Evolutionary conservation across 1,139 yeast species (phyloP), one percentile per base, ranked within the genome.

Genomic region (Starmera stellimalicola): DNA sequence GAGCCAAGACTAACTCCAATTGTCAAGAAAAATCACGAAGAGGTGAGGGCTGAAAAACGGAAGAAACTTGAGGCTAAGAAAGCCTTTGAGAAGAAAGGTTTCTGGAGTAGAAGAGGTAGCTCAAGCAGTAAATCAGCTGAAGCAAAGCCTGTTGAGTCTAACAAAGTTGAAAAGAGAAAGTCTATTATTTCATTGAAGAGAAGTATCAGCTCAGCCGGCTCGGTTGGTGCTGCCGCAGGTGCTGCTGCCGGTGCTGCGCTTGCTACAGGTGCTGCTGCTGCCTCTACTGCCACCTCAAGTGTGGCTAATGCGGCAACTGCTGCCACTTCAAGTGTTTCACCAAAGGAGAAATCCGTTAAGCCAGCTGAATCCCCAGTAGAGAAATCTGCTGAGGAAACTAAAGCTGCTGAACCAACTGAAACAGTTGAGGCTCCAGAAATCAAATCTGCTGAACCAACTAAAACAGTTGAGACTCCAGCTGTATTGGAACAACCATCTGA

Each of bases 241-340:
- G 23, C 23, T 19, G 23, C 23, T 19, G 23, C 11, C 23, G 25
- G 25, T 18, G 30, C 28, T 16, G 19, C 28, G 9, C 19, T 11
- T 18, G 26, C 32, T 18, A 29, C 26, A 14, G 18, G 26, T 26
- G 28, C 35, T 26, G 37, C 33, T 26, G 32, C 33, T 23, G 40
- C 16, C 18, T 40, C 37, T 8, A 33, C 16, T 19, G 30, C 32
- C 10, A 27, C 35, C 26, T 30, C 16, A 8, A 14, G 14, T 20
- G 19, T 26, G 15, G 14, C 30, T 16, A 30, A 14, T 15, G 18
- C 22, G 16, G 24, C 30, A 18, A 25, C 22, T 11, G 18, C 28
- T 8, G 19, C 20, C 28, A 16, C 11, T 11, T 5, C 18, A 12
- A 9, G 18, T 27, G 17, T 17, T n/a, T 23, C 28, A 11, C 14